Percentiles rank a stretch among this genome's conserved stretches.
These are phyloP conservation scores for Boletus sp. DNA, from an alignment of 768 basidiomycete species.

Conservation along the genomic window DNA sequence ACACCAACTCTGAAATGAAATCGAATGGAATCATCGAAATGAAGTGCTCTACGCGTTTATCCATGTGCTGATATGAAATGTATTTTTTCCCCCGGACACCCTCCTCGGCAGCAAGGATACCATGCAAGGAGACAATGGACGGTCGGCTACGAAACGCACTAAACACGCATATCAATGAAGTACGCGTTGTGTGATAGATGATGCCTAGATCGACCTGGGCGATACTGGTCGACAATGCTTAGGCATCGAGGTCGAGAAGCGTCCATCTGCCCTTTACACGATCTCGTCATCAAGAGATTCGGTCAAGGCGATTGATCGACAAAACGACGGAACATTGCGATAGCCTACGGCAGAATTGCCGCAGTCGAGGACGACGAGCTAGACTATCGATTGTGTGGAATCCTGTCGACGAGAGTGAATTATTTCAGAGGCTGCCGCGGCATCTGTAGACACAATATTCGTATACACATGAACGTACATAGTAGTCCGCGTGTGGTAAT, in stretches of 20 bases:
- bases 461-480: not conserved
- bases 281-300: not conserved
- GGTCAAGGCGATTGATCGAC: not conserved
- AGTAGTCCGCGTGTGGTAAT: not conserved
- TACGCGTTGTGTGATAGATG: not conserved
- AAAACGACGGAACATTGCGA: not conserved
- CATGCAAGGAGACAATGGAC: not conserved
- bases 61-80: constrained; percentile 2
- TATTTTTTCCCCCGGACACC: not conserved
- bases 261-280: not conserved
- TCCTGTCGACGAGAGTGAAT: not conserved
- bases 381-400: not conserved
- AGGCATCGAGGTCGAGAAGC: constrained; percentile 4
- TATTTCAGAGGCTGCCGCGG: not conserved
- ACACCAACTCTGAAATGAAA: not conserved
- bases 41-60: not conserved
- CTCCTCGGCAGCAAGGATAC: not conserved
- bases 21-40: no score
- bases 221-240: constrained; percentile 5
- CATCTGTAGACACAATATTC: not conserved
- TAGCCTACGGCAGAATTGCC: constrained; percentile 2
- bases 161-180: not conserved
- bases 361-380: not conserved
- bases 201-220: not conserved
- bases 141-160: not conserved